These are phyloP conservation scores for Trametes hirsuta DNA, from an alignment of 1,284 basidiomycete species.

Conservation along the genomic window DNA sequence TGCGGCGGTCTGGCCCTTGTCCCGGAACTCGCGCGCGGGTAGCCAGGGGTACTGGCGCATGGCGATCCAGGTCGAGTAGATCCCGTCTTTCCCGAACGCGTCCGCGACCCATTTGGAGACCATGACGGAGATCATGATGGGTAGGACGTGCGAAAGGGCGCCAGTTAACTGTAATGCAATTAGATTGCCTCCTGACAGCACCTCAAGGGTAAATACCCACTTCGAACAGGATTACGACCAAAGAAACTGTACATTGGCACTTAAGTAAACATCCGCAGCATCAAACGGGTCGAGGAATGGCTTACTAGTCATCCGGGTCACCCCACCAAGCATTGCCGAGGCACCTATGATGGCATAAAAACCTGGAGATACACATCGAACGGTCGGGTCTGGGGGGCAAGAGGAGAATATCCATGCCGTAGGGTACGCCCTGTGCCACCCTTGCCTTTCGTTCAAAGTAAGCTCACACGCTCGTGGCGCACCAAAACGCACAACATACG, in stretches of 20 bases:
- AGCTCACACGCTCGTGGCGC: not conserved
- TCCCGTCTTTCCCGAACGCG: conserved; percentile 72
- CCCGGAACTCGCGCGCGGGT: conserved; percentile 68
- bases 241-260: conserved; percentile 50
- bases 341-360: conserved; percentile 87
- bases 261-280: not conserved
- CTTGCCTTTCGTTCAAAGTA: conserved; percentile 51
- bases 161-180: conserved; percentile 55
- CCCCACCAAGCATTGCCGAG: conserved; percentile 79
- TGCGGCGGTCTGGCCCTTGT: conserved; percentile 63
- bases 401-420: conserved; percentile 68
- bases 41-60: conserved; percentile 77
- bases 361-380: conserved; percentile 75
- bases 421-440: conserved; percentile 61
- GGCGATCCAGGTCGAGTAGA: conserved; percentile 75
- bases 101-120: conserved; percentile 78
- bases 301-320: conserved; percentile 80
- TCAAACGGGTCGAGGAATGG: not conserved
- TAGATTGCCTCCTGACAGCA: not conserved
- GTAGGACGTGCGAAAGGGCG: conserved; percentile 75
- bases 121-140: conserved; percentile 80
- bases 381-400: conserved; percentile 70
- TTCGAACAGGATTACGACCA: conserved; percentile 78
- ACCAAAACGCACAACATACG: conserved; percentile 43
- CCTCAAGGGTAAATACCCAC: conserved; percentile 35